Evolutionary conservation across 176 grass and related monocot genomes (phyloP).

Genomic region (Zea luxurians): DNA sequence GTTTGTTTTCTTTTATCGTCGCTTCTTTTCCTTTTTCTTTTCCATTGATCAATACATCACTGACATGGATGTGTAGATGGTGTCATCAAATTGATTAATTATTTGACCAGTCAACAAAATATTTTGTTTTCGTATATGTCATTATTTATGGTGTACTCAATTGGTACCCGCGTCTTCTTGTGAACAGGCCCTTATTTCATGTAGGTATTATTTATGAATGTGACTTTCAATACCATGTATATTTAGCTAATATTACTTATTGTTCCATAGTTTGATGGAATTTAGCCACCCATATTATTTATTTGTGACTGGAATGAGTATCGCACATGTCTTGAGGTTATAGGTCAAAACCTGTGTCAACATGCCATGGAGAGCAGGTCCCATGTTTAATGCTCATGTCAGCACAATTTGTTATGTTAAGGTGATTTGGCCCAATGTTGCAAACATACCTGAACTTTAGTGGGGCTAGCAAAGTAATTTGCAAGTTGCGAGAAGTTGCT

Average conservation of each 20-base stretch:
- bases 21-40: background rate
- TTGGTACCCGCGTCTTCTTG: background rate
- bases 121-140: background rate
- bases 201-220: background rate
- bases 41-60: background rate
- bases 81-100: background rate
- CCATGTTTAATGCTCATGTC: background rate
- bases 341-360: background rate
- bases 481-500: background rate
- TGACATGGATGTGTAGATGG: background rate
- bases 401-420: constrained; percentile 5
- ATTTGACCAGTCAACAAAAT: background rate
- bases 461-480: background rate
- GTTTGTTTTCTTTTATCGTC: background rate
- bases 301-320: background rate
- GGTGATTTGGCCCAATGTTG: background rate
- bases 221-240: background rate
- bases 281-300: background rate
- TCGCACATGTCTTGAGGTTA: background rate
- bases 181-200: background rate
- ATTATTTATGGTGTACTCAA: background rate
- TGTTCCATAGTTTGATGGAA: background rate
- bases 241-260: background rate
- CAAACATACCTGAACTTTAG: background rate
- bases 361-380: background rate